phyloP scores from a whole-genome alignment of 176 grass and related monocot genomes.

The Oryza glaberrima region DNA sequence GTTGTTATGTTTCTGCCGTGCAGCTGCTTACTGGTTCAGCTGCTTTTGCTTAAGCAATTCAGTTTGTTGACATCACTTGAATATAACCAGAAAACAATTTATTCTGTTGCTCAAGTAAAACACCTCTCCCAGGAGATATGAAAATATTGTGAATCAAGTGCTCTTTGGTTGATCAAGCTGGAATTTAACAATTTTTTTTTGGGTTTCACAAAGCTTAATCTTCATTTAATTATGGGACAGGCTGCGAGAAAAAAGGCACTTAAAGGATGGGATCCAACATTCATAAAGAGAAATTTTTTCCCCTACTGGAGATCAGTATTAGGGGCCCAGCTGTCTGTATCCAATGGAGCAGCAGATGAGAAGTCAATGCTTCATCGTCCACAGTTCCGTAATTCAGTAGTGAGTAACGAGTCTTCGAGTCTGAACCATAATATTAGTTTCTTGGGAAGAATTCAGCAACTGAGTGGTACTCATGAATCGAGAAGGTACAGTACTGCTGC shows the following conservation, averaged over 20 bases:
- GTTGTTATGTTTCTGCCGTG: neutral
- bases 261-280: constrained; percentile 20
- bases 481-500: no score
- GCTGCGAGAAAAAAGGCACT: neutral
- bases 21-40: neutral
- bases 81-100: neutral
- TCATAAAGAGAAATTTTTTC: constrained; percentile 28
- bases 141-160: neutral
- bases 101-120: no score
- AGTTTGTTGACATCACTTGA: neutral
- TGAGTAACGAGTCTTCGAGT: no score
- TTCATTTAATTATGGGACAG: neutral
- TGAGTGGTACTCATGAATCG: no score
- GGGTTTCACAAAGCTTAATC: no score
- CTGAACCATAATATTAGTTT: no score
- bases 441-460: no score
- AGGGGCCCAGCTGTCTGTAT: neutral
- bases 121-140: neutral
- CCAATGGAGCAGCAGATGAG: neutral
- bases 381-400: no score
- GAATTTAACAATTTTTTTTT: no score
- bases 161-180: no score
- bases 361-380: no score
- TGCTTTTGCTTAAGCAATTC: neutral
- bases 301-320: constrained; percentile 36